Base-by-base conservation (phyloP, 2,329 filamentous ascomycete species). In the Penicillium sp. region DNA sequence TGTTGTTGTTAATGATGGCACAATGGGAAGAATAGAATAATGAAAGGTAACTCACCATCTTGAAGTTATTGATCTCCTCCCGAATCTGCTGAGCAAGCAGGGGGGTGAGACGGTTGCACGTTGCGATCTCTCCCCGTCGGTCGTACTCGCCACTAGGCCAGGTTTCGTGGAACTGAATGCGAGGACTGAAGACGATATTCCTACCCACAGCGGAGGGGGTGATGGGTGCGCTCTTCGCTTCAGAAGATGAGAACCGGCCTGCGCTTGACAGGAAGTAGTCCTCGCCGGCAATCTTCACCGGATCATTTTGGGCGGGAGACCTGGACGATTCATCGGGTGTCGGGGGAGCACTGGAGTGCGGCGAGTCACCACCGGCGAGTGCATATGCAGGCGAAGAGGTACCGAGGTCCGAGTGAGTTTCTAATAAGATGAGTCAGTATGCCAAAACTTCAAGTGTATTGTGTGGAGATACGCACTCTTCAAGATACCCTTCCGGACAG, bases 81-180 rank as follows among this genome's bases (percentile, higher is more conserved):
- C 97, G 97, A 78, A 99, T 99, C 75, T 99, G 94, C 77, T 99
- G 94, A 43, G 94, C 94, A 61, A 99, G 84, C 83, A 97, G 92
- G 12, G 94, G 94, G 46, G 94, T 99, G 64, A 99, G 82, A 63
- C 93, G 90, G 72, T 99, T 99, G 84, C 94, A 99, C 1, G 94
- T 99, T 11, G 94, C 92, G 77, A 97, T 89, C 58, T 99, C 94
- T 52, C 94, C 94, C 51, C 94, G 87, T 59, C 94, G 89, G 73
- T 99, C 94, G 70, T 99, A 99, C 73, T 99, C 94, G 66, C 89
- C 88, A 69, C 88, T 90, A 2, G 92, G 91, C 91, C 92, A 99
- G 8, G 92, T 97, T 69, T 99, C 94, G 72, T 97, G 87, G 72
- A 97, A 97, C 60, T 96, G 86, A 49, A 97, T 91, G 38, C 93